Evolutionary conservation across 805 yeast genomes (phyloP).

Genomic region (Starmerella asiatica): DNA sequence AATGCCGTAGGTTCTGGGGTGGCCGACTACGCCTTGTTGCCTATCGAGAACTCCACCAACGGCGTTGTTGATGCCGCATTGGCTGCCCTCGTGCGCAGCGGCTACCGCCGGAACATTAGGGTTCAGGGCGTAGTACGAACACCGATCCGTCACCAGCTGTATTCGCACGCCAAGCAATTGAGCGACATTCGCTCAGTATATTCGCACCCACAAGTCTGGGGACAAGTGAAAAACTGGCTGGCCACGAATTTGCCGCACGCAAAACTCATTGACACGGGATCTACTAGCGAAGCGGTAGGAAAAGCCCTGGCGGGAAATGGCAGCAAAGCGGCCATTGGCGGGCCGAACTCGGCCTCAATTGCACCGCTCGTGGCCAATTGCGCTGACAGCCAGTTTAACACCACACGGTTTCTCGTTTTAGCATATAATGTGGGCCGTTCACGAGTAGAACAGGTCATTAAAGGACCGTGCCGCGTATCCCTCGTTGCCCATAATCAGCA

Average conservation of each 20-base stretch:
- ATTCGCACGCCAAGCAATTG: conserved; percentile 33
- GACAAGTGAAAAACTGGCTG: conserved; percentile 61
- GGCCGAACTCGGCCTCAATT: conserved; percentile 43
- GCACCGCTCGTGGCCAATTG: conserved; percentile 44
- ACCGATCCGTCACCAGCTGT: conserved; percentile 63
- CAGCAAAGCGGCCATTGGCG: conserved; percentile 61
- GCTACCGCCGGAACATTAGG: conserved; percentile 28
- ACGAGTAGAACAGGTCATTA: too few species aligned
- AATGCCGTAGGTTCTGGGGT: conserved; percentile 33
- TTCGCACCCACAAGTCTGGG: conserved; percentile 98
- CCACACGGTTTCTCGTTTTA: conserved; percentile 71
- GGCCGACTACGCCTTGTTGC: conserved; percentile 66
- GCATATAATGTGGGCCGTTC: not conserved
- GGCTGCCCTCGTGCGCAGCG: conserved; percentile 45
- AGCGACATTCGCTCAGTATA: conserved; percentile 43
- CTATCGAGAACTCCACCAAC: conserved; percentile 87
- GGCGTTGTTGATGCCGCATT: conserved; percentile 84
- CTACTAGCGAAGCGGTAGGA: conserved; percentile 80
- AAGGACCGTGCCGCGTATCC: not conserved
- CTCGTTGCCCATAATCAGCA: too few species aligned
- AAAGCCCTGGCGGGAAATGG: conserved; percentile 41
- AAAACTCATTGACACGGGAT: conserved; percentile 49
- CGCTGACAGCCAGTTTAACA: conserved; percentile 62
- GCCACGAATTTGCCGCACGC: conserved; percentile 26
- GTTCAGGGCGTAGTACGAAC: conserved; percentile 74